A percentile compares a stretch with the other conserved stretches of the same genome.
phyloP scores from a whole-genome alignment of 106 monocot species.

The Agapanthus africanus region DNA sequence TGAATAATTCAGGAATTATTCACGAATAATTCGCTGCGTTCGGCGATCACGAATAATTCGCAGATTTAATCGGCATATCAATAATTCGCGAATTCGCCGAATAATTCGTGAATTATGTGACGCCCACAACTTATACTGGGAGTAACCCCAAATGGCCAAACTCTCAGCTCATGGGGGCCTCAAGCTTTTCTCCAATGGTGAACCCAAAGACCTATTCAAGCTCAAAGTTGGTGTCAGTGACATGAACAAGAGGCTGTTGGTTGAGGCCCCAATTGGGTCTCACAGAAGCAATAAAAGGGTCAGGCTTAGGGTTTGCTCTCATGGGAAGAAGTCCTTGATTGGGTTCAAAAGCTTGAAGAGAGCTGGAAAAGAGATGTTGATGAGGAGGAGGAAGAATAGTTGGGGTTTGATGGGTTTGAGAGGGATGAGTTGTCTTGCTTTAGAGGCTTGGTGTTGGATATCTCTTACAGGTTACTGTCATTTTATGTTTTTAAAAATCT shows the following conservation, averaged over 20 bases:
- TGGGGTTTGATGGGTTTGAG: constrained; percentile 20
- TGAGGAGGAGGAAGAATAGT: constrained; percentile 15
- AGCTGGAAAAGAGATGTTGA: constrained; percentile 4
- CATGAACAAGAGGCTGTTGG: constrained; percentile 3
- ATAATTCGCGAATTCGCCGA: no score
- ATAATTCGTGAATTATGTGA: no score
- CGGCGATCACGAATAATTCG: no score
- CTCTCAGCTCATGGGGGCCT: no score
- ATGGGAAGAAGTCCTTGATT: constrained; percentile 16
- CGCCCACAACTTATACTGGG: no score
- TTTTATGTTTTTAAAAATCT: no score
- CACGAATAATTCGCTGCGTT: no score
- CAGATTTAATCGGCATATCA: no score
- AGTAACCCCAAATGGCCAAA: no score
- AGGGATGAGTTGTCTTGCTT: constrained; percentile 48
- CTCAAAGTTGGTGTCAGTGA: constrained; percentile 4
- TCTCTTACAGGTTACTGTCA: constrained; percentile 68
- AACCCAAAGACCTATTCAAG: constrained; percentile 14
- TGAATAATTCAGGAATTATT: no score
- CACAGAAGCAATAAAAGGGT: neutral
- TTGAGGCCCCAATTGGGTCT: constrained; percentile 18
- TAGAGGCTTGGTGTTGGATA: constrained; percentile 53
- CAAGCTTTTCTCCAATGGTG: constrained; percentile 10
- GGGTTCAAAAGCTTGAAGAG: constrained; percentile 24
- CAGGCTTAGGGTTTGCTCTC: constrained; percentile 19